phyloP scores from a whole-genome alignment of 2,329 filamentous ascomycete genomes.

The Penicillium sp. region DNA sequence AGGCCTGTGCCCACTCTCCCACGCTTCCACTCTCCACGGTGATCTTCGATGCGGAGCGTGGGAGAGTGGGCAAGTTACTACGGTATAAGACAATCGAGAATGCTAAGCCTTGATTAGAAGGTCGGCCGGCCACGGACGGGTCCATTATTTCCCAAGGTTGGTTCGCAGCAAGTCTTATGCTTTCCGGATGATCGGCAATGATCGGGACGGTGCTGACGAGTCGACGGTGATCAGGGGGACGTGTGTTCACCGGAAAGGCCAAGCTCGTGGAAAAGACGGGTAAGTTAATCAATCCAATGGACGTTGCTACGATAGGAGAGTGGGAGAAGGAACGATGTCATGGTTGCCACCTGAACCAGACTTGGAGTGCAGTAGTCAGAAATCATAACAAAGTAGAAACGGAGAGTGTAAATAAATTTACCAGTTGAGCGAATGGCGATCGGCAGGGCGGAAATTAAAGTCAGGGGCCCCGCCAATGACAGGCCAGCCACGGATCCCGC shows the following conservation, averaged over 20 bases:
- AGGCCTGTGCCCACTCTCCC: neutral
- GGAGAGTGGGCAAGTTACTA: neutral
- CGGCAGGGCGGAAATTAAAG: conserved; percentile 24
- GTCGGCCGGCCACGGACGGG: neutral
- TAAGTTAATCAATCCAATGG: neutral
- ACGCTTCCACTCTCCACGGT: neutral
- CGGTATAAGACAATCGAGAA: neutral
- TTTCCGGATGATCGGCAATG: neutral
- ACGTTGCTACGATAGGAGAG: neutral
- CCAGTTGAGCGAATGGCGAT: conserved; percentile 10
- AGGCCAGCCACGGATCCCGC: neutral
- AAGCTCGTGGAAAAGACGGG: neutral
- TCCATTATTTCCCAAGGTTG: neutral
- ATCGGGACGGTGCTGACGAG: neutral
- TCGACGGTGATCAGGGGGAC: neutral
- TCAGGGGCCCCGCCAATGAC: conserved; percentile 4
- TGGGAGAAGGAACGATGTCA: neutral
- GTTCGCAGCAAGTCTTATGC: neutral
- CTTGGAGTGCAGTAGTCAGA: too few species aligned
- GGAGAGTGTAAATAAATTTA: neutral
- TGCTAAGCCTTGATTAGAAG: neutral
- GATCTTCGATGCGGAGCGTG: neutral
- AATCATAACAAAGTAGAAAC: neutral
- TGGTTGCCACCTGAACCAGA: neutral
- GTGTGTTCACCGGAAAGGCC: neutral